Conservation (phyloP, 495 filamentous ascomycete species). For the Paragyromitra xinjiangensis region DNA sequence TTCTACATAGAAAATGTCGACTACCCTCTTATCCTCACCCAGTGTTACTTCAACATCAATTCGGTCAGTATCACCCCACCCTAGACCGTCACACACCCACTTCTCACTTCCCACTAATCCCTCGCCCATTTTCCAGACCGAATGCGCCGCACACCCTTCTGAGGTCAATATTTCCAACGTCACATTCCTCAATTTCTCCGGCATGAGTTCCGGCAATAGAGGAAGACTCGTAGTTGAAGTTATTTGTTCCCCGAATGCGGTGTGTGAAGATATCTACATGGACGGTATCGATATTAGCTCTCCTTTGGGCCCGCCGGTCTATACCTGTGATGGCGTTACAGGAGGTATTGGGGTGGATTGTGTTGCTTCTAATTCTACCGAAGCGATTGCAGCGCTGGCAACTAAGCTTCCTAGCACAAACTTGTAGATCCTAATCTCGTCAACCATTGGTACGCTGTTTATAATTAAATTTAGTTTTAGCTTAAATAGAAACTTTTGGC, state of each 20-base stretch:
- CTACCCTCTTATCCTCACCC: constrained; percentile 65
- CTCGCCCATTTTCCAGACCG: constrained; percentile 56
- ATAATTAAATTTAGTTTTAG: background rate
- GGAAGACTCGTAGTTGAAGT: constrained; percentile 64
- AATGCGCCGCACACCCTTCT: constrained; percentile 65
- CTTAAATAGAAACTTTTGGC: background rate
- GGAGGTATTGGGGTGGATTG: constrained; percentile 65
- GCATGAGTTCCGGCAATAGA: constrained; percentile 64
- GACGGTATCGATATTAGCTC: constrained; percentile 64
- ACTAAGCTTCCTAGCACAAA: constrained; percentile 27
- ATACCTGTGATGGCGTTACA: constrained; percentile 65
- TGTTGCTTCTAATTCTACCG: constrained; percentile 51
- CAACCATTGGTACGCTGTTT: background rate
- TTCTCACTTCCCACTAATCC: background rate
- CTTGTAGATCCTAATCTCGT: background rate
- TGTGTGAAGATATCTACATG: constrained; percentile 66
- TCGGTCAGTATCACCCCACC: constrained; percentile 18
- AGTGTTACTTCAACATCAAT: constrained; percentile 68
- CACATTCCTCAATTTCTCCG: constrained; percentile 66
- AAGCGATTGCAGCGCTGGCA: constrained; percentile 19
- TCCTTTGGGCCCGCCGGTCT: constrained; percentile 62
- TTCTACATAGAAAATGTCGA: constrained; percentile 67
- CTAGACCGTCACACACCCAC: no score
- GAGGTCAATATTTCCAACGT: constrained; percentile 67
- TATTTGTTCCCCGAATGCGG: constrained; percentile 65